A percentile compares a stretch with the other conserved stretches of the same genome.
phyloP scores from a whole-genome alignment of 371 early-diverging fungal species.

The Mucor racemosus region DNA sequence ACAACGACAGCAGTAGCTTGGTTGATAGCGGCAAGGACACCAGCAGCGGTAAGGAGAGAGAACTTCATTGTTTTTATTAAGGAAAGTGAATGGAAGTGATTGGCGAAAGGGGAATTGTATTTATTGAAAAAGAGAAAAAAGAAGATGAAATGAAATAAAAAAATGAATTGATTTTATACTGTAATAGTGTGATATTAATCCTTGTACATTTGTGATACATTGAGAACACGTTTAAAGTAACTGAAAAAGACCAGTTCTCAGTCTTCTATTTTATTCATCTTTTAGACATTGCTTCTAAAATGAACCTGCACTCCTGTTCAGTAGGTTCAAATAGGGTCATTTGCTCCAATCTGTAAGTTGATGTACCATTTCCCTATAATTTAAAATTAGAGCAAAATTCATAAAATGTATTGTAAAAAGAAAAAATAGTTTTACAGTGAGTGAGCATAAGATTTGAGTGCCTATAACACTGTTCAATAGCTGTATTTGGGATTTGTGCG shows the following conservation, averaged over 20 bases:
- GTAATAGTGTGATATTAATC: neutral
- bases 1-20: slow-evolving; percentile 35
- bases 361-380: slow-evolving; percentile 21
- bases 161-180: slow-evolving; percentile 10
- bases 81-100: slow-evolving; percentile 17
- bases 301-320: slow-evolving; percentile 28
- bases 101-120: slow-evolving; percentile 5
- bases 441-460: slow-evolving; percentile 36
- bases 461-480: slow-evolving; percentile 45
- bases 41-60: slow-evolving; percentile 27
- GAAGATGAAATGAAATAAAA: slow-evolving; percentile 1
- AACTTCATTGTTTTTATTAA: slow-evolving; percentile 30
- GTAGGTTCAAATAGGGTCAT: slow-evolving; percentile 22
- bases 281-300: slow-evolving; percentile 23
- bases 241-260: slow-evolving; percentile 18
- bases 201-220: slow-evolving; percentile 34
- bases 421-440: slow-evolving; percentile 35
- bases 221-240: slow-evolving; percentile 30
- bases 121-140: slow-evolving; percentile 10
- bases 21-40: slow-evolving; percentile 27
- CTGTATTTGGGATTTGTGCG: slow-evolving; percentile 36
- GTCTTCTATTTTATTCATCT: slow-evolving; percentile 20
- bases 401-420: neutral
- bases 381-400: neutral
- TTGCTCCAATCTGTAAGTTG: slow-evolving; percentile 28